phyloP scores from a whole-genome alignment of 768 basidiomycete species.

The Lentinula boryana region DNA sequence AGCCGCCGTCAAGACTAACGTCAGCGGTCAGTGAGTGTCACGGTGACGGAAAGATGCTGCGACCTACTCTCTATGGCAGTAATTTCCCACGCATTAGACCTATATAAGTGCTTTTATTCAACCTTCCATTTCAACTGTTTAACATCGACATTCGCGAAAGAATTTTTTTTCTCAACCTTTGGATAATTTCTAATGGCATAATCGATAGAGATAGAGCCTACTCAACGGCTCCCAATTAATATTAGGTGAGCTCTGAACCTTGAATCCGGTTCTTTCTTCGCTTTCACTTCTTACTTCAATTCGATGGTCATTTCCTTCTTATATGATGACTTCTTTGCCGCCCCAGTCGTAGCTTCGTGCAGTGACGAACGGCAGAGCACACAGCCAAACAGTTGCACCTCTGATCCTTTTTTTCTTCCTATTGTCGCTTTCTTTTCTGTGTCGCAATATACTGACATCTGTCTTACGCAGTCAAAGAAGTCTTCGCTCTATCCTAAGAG shows the following conservation, averaged over 20 bases:
- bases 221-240: too few species aligned
- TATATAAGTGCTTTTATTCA: background rate
- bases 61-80: background rate
- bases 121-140: background rate
- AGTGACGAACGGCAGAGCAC: conserved; percentile 18
- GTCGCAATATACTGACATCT: background rate
- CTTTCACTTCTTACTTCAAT: too few species aligned
- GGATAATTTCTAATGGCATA: too few species aligned
- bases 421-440: background rate
- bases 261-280: too few species aligned
- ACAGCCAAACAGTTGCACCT: conserved; percentile 17
- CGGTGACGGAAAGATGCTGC: background rate
- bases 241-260: background rate
- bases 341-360: conserved; percentile 18
- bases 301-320: too few species aligned
- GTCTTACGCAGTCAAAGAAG: background rate
- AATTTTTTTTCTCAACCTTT: too few species aligned
- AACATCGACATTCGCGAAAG: too few species aligned
- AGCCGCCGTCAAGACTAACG: background rate
- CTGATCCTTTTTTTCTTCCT: conserved; percentile 6
- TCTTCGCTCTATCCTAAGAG: too few species aligned
- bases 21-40: background rate
- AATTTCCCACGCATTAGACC: background rate
- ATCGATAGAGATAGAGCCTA: too few species aligned
- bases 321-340: conserved; percentile 13